phyloP scores from a whole-genome alignment of 208 protist species.

The Crithidia brevicula region DNA sequence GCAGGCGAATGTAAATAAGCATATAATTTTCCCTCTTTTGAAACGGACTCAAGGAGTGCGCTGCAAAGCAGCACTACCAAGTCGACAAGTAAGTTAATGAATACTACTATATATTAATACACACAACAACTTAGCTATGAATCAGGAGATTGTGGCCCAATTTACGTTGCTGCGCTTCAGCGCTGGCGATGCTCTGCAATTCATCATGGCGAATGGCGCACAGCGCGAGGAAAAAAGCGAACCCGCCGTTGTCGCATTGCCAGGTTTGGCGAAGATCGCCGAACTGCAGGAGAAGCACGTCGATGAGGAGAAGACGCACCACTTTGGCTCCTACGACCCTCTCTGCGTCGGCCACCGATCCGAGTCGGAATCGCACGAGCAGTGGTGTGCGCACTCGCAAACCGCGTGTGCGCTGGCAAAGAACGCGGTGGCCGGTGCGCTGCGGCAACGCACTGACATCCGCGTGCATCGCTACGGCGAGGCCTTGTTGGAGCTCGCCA shows the following conservation, averaged over 20 bases:
- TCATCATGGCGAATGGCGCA: conserved; percentile 25
- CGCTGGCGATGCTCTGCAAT: conserved; percentile 21
- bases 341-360: conserved; percentile 7
- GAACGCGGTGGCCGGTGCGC: conserved; percentile 8
- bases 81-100: too few relatives aligned
- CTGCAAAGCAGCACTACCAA: too few relatives aligned
- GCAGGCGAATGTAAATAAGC: too few relatives aligned
- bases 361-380: conserved; percentile 13
- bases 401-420: conserved; percentile 29
- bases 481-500: conserved; percentile 22
- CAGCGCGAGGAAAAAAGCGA: neutral
- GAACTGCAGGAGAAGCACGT: conserved; percentile 22
- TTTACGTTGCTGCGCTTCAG: conserved; percentile 23
- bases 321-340: conserved; percentile 18
- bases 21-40: too few relatives aligned
- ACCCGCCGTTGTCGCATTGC: neutral
- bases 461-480: conserved; percentile 27
- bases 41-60: too few relatives aligned
- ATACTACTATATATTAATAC: too few relatives aligned
- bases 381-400: conserved; percentile 29
- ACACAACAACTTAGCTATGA: conserved; percentile 21
- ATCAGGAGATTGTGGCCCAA: conserved; percentile 8
- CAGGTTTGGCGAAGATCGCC: conserved; percentile 18
- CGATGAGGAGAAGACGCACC: neutral
- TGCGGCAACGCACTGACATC: conserved; percentile 20